Conservation (phyloP, 2,329 filamentous ascomycete species). For the Colletotrichum sp. region DNA sequence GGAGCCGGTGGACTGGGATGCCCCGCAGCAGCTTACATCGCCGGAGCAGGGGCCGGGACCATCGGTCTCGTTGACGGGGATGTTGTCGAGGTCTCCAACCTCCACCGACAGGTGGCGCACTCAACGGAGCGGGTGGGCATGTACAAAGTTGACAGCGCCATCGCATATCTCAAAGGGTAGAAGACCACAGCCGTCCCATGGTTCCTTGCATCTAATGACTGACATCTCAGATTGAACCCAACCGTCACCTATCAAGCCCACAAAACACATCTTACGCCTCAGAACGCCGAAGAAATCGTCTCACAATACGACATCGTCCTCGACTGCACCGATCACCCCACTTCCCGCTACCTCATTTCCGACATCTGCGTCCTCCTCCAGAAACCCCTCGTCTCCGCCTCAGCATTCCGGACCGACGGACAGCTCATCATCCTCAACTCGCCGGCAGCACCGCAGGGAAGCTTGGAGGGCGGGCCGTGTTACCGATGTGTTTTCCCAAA, state of each 20-base stretch:
- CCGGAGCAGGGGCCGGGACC: slow-evolving; percentile 84
- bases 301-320: slow-evolving; percentile 80
- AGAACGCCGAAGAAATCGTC: slow-evolving; percentile 72
- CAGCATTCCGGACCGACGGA: slow-evolving; percentile 86
- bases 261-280: slow-evolving; percentile 67
- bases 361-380: slow-evolving; percentile 82
- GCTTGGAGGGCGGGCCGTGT: slow-evolving; percentile 74
- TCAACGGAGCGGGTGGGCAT: slow-evolving; percentile 71
- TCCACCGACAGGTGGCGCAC: slow-evolving; percentile 92
- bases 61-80: slow-evolving; percentile 90
- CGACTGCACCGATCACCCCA: slow-evolving; percentile 94
- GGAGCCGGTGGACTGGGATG: slow-evolving; percentile 91
- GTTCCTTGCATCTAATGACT: not conserved
- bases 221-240: slow-evolving; percentile 69
- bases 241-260: slow-evolving; percentile 69
- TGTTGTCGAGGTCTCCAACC: slow-evolving; percentile 84
- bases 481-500: slow-evolving; percentile 93
- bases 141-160: slow-evolving; percentile 81
- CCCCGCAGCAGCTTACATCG: slow-evolving; percentile 90
- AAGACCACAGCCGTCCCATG: no score
- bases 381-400: slow-evolving; percentile 86
- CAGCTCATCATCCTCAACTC: slow-evolving; percentile 90
- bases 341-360: slow-evolving; percentile 89
- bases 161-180: slow-evolving; percentile 61
- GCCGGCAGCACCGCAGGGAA: slow-evolving; percentile 67